Base-by-base conservation (phyloP, 2,329 filamentous ascomycete genomes). In the Pleoardoris graminearum region DNA sequence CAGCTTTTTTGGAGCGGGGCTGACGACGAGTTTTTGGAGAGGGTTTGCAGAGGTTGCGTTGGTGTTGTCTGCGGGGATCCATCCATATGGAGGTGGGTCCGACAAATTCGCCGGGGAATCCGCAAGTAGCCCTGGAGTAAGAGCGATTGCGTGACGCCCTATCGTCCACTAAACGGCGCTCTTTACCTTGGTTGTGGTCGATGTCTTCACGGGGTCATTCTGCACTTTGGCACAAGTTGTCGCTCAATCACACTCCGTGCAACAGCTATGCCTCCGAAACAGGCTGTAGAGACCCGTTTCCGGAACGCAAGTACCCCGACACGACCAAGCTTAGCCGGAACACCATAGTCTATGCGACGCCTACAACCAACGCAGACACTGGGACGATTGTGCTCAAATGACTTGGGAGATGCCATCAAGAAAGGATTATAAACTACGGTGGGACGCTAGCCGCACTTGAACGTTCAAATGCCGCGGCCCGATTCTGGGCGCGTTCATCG, bases 381-480 rank as follows among this genome's bases (percentile, higher is more conserved):
- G 7, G 14, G 14, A 47, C 11, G 27, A 33, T 3, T 30, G 22
- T 22, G 19, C 22, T 32, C 25, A 12, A 16, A n/a, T 30, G 17
- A n/a, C n/a, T 41, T 21, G n/a, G 4, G 4, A 29, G 25, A 43
- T 43, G 39, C n/a, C 23, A 17, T 23, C n/a, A 19, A 25, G 11
- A 23, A 33, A n/a, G 29, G 27, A 22, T 22, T n/a, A 22, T 33
- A n/a, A n/a, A 16, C 16, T 22, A 30, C 16, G 39, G 4, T 17
- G 6, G 7, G 7, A 19, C 43, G 33, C 44, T 47, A 47, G 33
- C 44, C 33, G 33, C 8, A 22, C 19, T 5, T 22, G 41, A 22
- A 25, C 10, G 19, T 36, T 27, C 44, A 47, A 48, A 48, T 48
- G 46, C 46, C 46, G 46, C 44, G 32, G 32, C 22, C 33, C 32